Percentiles rank a stretch among this genome's conserved stretches.
These are phyloP conservation scores for Leishmania major DNA, from an alignment of 208 protist species.

Conservation along the genomic window DNA sequence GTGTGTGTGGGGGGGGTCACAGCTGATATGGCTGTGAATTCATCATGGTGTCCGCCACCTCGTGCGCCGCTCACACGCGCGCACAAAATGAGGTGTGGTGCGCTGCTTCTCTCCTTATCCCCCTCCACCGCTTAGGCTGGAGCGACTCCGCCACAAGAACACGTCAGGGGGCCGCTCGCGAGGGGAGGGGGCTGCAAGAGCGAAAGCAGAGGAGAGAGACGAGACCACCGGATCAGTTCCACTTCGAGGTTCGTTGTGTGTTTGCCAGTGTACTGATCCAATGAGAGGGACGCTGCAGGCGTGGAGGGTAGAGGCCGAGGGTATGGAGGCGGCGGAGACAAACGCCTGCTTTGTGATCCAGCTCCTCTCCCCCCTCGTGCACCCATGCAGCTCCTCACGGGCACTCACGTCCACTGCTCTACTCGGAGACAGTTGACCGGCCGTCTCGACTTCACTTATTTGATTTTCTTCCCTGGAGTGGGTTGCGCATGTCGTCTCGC, in stretches of 20 bases:
- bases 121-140: background rate
- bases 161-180: background rate
- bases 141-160: background rate
- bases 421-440: background rate
- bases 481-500: background rate
- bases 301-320: background rate
- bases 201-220: background rate
- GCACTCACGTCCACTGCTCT: background rate
- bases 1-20: background rate
- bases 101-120: background rate
- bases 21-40: background rate
- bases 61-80: background rate
- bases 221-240: background rate
- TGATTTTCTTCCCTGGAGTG: background rate
- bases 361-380: background rate
- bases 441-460: background rate
- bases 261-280: background rate
- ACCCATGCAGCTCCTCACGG: background rate
- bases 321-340: background rate
- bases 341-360: background rate
- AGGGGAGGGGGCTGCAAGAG: background rate
- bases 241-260: background rate
- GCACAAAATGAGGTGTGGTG: background rate
- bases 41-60: background rate
- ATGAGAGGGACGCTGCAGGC: background rate